Base-by-base conservation (phyloP, 2,329 filamentous ascomycete species). In the Diaporthe humulicola region DNA sequence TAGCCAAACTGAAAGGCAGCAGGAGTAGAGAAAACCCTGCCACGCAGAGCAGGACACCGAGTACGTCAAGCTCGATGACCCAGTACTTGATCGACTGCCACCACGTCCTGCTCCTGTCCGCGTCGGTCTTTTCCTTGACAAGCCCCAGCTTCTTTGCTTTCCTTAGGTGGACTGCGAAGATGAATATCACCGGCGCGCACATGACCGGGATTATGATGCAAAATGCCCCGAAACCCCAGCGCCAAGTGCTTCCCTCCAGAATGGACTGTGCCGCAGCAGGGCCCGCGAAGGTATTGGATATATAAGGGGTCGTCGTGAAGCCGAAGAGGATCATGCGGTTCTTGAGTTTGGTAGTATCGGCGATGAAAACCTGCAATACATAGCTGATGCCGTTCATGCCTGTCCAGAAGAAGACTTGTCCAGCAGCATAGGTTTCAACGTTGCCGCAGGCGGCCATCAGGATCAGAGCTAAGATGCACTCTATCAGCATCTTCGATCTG, bases 341-440 rank as follows among this genome's bases (percentile, higher is more conserved):
- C 54, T 66, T 64, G 25, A 73, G 58, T 19, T 64, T 45, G 22
- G 36, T 57, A 36, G 71, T 73, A 25, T 73, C 71, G 22, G 60
- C 52, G 1, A 67, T 64, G n/a, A 73, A 73, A 1, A 73, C 50
- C 19, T 70, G 60, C 25, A 73, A 14, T 1, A 73, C 71, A 28
- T 67, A 73, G 48, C 40, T 30, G 22, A 73, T 38, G 5, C 71
- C 71, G n/a, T 73, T 73, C 60, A 73, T 67, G 4, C 71, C 71
- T 17, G 60, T 64, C 71, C 71, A 73, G 71, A 56, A 73, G 12
- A 73, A 73, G 14, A 64, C 71, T 22, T 73, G 71, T 25, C 60
- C 71, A 7, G 71, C 71, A 4, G 71, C 71, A 38, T 73, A 73
- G 6, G 60, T 70, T n/a, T 64, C 45, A 1, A 73, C 33, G 30